Conservation (phyloP, 2,329 filamentous ascomycete species). For the Alternaria brassicicola region DNA sequence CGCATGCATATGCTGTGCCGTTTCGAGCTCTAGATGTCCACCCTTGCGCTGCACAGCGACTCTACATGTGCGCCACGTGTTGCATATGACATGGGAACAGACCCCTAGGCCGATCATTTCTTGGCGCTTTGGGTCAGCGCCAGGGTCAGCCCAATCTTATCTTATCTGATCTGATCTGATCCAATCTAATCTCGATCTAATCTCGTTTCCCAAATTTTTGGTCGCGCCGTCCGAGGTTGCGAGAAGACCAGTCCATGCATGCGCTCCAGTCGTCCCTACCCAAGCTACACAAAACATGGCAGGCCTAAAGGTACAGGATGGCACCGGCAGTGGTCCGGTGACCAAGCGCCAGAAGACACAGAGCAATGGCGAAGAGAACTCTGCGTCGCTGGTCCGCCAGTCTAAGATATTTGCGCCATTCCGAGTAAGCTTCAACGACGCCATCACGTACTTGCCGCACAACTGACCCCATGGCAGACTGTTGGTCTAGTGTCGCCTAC, state of each 20-base stretch:
- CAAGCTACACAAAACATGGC: slow-evolving; percentile 51
- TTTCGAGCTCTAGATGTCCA: slow-evolving; percentile 13
- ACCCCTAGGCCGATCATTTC: slow-evolving; percentile 33
- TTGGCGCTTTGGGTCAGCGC: too few relatives aligned
- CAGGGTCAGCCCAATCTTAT: too few relatives aligned
- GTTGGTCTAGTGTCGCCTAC: slow-evolving; percentile 93
- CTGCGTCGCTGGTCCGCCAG: slow-evolving; percentile 51
- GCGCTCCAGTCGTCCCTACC: not conserved
- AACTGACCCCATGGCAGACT: slow-evolving; percentile 64
- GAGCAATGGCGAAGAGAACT: slow-evolving; percentile 46
- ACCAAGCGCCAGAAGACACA: slow-evolving; percentile 66
- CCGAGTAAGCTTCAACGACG: slow-evolving; percentile 64
- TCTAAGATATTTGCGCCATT: slow-evolving; percentile 94
- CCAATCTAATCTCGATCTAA: slow-evolving; percentile 16
- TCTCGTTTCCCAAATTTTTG: slow-evolving; percentile 30
- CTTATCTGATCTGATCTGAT: slow-evolving; percentile 25
- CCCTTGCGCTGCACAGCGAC: slow-evolving; percentile 6
- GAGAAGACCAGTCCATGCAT: slow-evolving; percentile 15
- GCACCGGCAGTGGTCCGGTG: slow-evolving; percentile 55
- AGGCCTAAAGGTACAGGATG: slow-evolving; percentile 57
- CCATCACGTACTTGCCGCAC: not conserved
- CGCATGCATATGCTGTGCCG: slow-evolving; percentile 16
- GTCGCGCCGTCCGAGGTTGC: slow-evolving; percentile 7
- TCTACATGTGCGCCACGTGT: slow-evolving; percentile 12
- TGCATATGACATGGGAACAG: slow-evolving; percentile 11